Evolutionary conservation across 257 asterid species (phyloP).

Genomic region (Solanum stenotomum): DNA sequence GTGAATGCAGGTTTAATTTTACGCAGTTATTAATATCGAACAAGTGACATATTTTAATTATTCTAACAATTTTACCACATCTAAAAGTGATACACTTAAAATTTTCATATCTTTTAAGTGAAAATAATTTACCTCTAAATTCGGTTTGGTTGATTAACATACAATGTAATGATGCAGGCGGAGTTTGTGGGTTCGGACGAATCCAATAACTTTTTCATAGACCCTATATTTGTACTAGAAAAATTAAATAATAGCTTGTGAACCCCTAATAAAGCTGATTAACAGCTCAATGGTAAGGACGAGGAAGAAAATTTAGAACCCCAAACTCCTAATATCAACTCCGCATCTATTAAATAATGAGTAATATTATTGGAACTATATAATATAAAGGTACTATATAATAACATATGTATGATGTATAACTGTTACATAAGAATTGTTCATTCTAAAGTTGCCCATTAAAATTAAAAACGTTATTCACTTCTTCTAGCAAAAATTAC

Average conservation of each 20-base stretch:
- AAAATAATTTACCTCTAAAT: not conserved
- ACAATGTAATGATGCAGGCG: too few relatives aligned
- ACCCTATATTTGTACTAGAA: too few relatives aligned
- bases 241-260: too few relatives aligned
- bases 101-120: not conserved
- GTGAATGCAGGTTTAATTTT: not conserved
- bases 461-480: not conserved
- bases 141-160: not conserved
- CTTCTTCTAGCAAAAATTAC: not conserved
- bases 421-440: not conserved
- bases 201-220: too few relatives aligned
- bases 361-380: not conserved
- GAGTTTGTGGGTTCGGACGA: fast-evolving
- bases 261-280: too few relatives aligned
- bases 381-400: not conserved
- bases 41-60: not conserved
- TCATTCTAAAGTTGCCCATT: not conserved
- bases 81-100: not conserved
- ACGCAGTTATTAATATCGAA: not conserved
- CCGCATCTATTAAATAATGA: not conserved
- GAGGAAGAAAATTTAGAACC: too few relatives aligned
- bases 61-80: not conserved
- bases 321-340: too few relatives aligned
- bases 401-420: not conserved
- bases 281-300: too few relatives aligned